phyloP scores from a whole-genome alignment of 2,329 filamentous ascomycete species.

The Hymenoscyphus repandus region DNA sequence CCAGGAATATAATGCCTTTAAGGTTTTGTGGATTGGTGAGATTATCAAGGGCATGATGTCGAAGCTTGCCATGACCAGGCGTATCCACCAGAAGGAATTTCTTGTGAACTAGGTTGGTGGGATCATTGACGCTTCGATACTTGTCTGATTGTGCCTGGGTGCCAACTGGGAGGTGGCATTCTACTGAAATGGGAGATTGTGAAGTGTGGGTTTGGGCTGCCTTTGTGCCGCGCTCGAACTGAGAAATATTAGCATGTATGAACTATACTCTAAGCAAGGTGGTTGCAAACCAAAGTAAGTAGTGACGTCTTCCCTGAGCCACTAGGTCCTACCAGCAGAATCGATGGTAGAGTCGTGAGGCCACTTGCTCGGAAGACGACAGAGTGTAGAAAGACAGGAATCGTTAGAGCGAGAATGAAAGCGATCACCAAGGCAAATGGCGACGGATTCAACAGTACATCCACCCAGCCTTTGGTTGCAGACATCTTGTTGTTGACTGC shows the following conservation, averaged over 20 bases:
- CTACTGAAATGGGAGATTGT: conserved; percentile 51
- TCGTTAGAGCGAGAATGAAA: conserved; percentile 60
- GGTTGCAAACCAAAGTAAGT: conserved; percentile 63
- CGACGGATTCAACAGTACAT: conserved; percentile 56
- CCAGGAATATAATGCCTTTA: conserved; percentile 74
- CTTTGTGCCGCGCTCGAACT: conserved; percentile 49
- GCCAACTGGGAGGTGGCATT: conserved; percentile 49
- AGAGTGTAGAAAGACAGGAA: conserved; percentile 74
- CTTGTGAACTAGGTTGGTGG: conserved; percentile 51
- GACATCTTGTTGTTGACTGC: conserved; percentile 14
- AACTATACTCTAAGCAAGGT: conserved; percentile 4
- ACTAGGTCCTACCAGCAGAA: conserved; percentile 76
- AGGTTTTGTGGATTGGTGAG: conserved; percentile 46
- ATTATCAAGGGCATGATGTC: conserved; percentile 57
- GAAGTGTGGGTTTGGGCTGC: conserved; percentile 49
- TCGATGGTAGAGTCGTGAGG: conserved; percentile 65
- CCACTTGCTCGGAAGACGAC: conserved; percentile 62
- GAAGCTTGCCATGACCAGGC: conserved; percentile 91
- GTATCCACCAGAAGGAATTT: conserved; percentile 81
- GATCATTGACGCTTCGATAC: conserved; percentile 62
- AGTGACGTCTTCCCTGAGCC: conserved; percentile 85
- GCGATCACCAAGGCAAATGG: conserved; percentile 61
- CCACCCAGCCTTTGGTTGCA: conserved; percentile 34
- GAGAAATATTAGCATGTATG: conserved; percentile 7
- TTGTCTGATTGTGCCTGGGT: conserved; percentile 50